Evolutionary conservation across 257 asterid genomes (phyloP), one percentile per base, ranked within the genome.

Genomic region (Scutellaria minor): DNA sequence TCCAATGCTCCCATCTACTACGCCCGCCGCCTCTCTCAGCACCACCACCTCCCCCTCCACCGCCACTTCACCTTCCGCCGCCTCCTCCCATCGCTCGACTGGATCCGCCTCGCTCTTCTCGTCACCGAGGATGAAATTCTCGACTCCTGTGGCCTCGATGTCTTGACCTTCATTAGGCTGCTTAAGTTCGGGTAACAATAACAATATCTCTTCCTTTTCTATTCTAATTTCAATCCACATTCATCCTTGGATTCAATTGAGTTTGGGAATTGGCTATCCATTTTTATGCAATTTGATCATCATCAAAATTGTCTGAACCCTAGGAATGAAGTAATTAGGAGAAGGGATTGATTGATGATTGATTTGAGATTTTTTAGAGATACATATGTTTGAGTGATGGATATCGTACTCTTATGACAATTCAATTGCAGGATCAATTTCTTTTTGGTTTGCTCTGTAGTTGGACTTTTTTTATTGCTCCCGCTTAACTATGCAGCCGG

Each of bases 91-190:
- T 86, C 96, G 9, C n/a, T 84, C 18, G 87, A 68, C 1, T 94
- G 98, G 97, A 73, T 91, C 73, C 84, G 84, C 68, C 82, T 83
- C 22, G 88, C 95, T 15, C 59, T 76, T 42, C 67, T 71, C 20
- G 83, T 88, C 37, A 67, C 91, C 1, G 97, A 91, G 66, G 96
- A 88, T 3, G 93, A 91, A 65, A 87, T 94, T 66, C 91, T 91
- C 42, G 84, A 92, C 59, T 75, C 77, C 0, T 86, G 86, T 62
- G 98, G 99, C 42, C 96, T 94, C 6, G 99, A 91, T 68, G 96
- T 83, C 18, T 83, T 89, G 61, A 89, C 92, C 72, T 83, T 90
- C 71, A 79, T 91, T 1, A 80, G 97, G 45, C 85, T 94, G 31
- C 85, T 89, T 20, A 94, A 89, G 79, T 89, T 89, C 75, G 99